Evolutionary conservation across 306 rosid species (phyloP), one percentile per base, ranked within the genome.

Genomic region (Vigna hirtella): DNA sequence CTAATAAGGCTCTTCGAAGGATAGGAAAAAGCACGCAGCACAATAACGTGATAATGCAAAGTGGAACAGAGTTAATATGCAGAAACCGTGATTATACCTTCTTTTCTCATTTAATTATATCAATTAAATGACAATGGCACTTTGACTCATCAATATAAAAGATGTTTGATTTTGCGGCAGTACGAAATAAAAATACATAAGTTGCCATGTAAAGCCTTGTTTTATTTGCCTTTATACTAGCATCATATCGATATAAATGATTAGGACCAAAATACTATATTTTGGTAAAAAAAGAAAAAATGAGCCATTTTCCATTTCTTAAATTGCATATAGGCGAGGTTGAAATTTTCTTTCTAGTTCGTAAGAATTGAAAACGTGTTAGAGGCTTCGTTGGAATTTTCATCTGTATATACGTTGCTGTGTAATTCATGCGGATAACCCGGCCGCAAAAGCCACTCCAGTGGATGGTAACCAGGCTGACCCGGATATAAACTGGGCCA

Each of bases 401-500:
- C 48, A 43, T 43, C 9, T 43, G 66, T 53, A 18, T 45, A 34
- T 34, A 5, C 22, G 7, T 36, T 66, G 5, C 6, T 11, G 42
- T 45, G 67, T 53, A 62, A 14, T 28, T 88, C 80, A 89, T 11
- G 74, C 58, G 0, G 91, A 86, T n/a, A 94, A 68, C 1, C 97
- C 98, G 0, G 92, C 95, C 28, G 86, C 56, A 77, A 83, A 94
- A 0, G 98, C 97, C n/a, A 94, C 98, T 9, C 97, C 97, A 0
- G 98, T 94, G 0, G 97, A 84, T 0, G 98, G 98, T 66, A 94
- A 24, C 98, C 98, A 94, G 0, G 98, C 74, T 0, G 97, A 83
- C 0, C 98, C 98, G 3, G 88, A 89, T 57, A 94, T 94, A 53
- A 94, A 94, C 22, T 87, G 83, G 1, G 80, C 85, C 59, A 94